These are phyloP conservation scores for Pleurotus giganteus DNA, from an alignment of 768 basidiomycete species.

Conservation along the genomic window DNA sequence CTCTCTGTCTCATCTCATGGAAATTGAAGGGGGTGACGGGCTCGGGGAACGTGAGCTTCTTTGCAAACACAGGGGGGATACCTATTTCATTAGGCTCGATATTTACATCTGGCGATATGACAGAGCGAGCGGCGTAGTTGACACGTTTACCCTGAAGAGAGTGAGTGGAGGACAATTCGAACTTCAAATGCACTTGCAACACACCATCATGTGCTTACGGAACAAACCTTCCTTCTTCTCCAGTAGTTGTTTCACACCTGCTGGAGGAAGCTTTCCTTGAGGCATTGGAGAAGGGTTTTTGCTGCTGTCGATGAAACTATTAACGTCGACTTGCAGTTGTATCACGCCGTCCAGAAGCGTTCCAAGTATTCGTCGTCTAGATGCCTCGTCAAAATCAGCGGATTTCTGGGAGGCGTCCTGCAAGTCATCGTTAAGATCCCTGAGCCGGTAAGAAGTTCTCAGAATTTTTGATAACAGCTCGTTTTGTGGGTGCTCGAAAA, in stretches of 20 bases:
- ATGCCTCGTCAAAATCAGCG: conserved; percentile 46
- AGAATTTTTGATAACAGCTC: conserved; percentile 82
- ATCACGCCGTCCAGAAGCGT: conserved; percentile 77
- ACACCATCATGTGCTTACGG: conserved; percentile 98
- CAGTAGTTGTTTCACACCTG: conserved; percentile 92
- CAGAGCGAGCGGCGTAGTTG: conserved; percentile 99
- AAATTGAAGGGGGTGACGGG: conserved; percentile 93
- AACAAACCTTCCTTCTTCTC: conserved; percentile 99
- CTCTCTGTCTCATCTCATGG: conserved; percentile 81
- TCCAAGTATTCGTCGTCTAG: conserved; percentile 57
- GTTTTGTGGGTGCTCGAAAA: conserved; percentile 97
- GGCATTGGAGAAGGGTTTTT: conserved; percentile 88
- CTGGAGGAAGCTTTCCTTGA: conserved; percentile 86
- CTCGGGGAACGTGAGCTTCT: conserved; percentile 95
- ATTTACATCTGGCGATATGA: conserved; percentile 98
- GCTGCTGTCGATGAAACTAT: conserved; percentile 94
- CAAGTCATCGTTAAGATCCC: conserved; percentile 72
- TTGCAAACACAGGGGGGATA: conserved; percentile 94
- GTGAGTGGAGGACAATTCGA: conserved; percentile 1
- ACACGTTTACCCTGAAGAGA: conserved; percentile 89
- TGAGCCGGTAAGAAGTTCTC: conserved; percentile 73
- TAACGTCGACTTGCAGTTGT: conserved; percentile 92
- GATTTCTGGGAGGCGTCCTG: conserved; percentile 59
- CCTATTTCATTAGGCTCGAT: conserved; percentile 99
- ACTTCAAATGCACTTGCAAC: conserved; percentile 19